A percentile compares a stretch with the other conserved stretches of the same genome.
These are phyloP conservation scores for Paraphaeosphaeria minitans DNA, from an alignment of 2,329 filamentous ascomycete genomes.

Conservation along the genomic window DNA sequence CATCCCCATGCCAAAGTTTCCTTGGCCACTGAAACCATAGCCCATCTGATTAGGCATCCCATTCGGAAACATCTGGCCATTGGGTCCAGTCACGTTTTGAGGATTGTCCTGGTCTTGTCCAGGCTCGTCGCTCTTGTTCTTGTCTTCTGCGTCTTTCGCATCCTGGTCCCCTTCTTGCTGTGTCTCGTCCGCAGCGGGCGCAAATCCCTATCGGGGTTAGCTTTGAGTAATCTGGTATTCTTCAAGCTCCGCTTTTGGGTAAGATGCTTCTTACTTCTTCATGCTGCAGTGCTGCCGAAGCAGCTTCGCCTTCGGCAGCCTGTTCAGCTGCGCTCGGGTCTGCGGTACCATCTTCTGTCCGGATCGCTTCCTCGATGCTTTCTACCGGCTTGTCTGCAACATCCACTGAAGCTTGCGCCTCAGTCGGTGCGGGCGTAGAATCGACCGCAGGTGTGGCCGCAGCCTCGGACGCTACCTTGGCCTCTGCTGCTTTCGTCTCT, in stretches of 20 bases:
- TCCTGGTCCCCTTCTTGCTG: slow-evolving; percentile 25
- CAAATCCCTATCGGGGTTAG: slow-evolving; percentile 13
- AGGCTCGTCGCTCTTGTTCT: slow-evolving; percentile 22
- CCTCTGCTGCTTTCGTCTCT: slow-evolving; percentile 40
- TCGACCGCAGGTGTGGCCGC: slow-evolving; percentile 35
- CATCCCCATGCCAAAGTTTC: slow-evolving; percentile 57
- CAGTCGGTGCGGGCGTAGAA: slow-evolving; percentile 24
- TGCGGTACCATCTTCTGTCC: neutral
- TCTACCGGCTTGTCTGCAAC: slow-evolving; percentile 34
- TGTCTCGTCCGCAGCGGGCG: slow-evolving; percentile 19
- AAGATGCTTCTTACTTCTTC: slow-evolving; percentile 28
- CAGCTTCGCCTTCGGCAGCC: neutral
- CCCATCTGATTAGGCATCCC: slow-evolving; percentile 41
- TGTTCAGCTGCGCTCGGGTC: slow-evolving; percentile 1
- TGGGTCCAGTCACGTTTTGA: slow-evolving; percentile 25
- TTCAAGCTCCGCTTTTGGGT: neutral
- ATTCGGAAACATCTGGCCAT: slow-evolving; percentile 24
- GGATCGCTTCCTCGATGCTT: slow-evolving; percentile 31
- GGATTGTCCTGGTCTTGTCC: neutral
- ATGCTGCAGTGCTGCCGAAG: slow-evolving; percentile 3
- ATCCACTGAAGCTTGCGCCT: slow-evolving; percentile 26
- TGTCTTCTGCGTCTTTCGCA: slow-evolving; percentile 23
- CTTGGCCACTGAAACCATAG: slow-evolving; percentile 51
- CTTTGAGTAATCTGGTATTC: slow-evolving; percentile 23
- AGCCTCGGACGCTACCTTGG: slow-evolving; percentile 38